These are phyloP conservation scores for Haematococcus lacustris DNA, from an alignment of 139 green algal genomes.

Conservation along the genomic window DNA sequence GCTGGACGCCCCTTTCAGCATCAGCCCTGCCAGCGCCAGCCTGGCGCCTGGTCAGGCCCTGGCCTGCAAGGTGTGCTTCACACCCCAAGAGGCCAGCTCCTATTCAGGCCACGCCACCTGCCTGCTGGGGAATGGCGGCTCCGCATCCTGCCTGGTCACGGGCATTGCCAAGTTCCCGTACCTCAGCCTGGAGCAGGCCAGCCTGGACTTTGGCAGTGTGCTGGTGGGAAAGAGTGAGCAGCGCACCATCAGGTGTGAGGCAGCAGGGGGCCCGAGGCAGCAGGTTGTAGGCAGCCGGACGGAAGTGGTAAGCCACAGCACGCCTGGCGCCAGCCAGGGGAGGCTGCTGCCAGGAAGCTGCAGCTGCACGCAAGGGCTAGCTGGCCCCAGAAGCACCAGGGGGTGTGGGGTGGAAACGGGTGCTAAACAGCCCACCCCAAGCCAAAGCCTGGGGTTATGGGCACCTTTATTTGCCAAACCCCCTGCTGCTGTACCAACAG, in stretches of 20 bases:
- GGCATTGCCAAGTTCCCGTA: conserved; percentile 67
- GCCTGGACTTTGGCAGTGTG: conserved; percentile 50
- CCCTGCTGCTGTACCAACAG: too few species aligned
- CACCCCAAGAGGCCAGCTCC: conserved; percentile 50
- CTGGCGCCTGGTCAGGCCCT: conserved; percentile 29
- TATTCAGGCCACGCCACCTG: conserved; percentile 37
- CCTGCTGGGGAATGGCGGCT: conserved; percentile 32
- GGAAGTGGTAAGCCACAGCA: too few species aligned
- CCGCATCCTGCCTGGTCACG: conserved; percentile 25
- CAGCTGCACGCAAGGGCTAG: too few species aligned
- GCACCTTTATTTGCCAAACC: too few species aligned
- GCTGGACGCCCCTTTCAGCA: conserved; percentile 49
- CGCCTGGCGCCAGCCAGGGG: too few species aligned
- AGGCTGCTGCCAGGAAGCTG: too few species aligned
- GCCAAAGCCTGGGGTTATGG: too few species aligned
- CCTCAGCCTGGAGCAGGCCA: conserved; percentile 35
- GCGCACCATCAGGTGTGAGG: background rate
- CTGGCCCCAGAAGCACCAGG: too few species aligned
- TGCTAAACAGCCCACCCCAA: too few species aligned
- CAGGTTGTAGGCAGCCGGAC: too few species aligned
- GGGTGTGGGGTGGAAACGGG: too few species aligned
- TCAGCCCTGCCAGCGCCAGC: conserved; percentile 25
- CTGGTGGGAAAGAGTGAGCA: conserved; percentile 44
- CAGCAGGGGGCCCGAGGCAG: too few species aligned
- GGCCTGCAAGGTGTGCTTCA: conserved; percentile 38